Base-by-base conservation (phyloP, 768 basidiomycete species). In the Termitomyces sp. region DNA sequence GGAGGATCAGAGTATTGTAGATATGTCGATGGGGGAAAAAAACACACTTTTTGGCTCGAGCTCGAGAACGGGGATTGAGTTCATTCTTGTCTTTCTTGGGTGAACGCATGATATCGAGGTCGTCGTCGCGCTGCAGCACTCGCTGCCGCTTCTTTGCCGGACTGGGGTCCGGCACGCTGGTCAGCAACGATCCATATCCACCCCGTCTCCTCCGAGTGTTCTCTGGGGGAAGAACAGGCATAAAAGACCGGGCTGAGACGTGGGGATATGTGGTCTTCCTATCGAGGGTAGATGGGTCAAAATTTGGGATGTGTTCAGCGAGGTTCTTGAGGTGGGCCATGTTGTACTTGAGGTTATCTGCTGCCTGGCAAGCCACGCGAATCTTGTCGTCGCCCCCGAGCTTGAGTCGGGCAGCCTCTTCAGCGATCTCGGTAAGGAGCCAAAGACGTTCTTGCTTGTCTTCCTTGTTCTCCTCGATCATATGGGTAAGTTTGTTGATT, bases 381-480 rank as follows among this genome's bases (percentile, higher is more conserved):
- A 98, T 96, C 79, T 98, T 98, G 83, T 98, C 97, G 71, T 98
- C 96, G 53, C 91, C 91, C 27, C 96, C 95, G 59, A 94, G 82
- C 71, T 94, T 93, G 73, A 97, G 88, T 44, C 91, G 81, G 46
- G 81, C 77, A 0, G 94, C 94, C 72, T 98, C 96, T 54, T 98
- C 95, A 7, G 94, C 93, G 66, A 98, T 94, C 68, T 97, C 92
- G 46, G 85, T 81, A 63, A 99, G 84, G 32, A 95, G 83, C 77
- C 85, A 85, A 54, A 98, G 85, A 43, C 93, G 84, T 63, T 91
- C 85, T 65, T 86, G 84, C 64, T 85, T 86, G 39, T 74, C 69
- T 19, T 74, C 77, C 2, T 70, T 66, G 63, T 81, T 78, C 56
- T 81, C 76, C 67, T 92, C 86, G 66, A 97, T 85, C 81, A 91